phyloP scores from a whole-genome alignment of 345 rosid genomes.

The Salix suchowensis region DNA sequence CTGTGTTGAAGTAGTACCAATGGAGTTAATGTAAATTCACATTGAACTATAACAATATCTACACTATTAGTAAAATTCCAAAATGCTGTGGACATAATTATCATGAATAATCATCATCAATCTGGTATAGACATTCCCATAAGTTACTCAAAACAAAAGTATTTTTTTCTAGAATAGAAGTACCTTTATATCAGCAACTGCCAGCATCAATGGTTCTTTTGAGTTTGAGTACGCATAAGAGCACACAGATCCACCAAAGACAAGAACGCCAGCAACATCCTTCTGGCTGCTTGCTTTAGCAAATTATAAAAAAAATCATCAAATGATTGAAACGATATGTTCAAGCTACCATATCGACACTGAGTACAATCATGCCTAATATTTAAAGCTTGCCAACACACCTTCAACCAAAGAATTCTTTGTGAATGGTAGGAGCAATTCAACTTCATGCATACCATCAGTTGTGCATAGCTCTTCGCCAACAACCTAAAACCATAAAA shows the following conservation, averaged over 20 bases:
- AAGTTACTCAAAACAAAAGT: not conserved
- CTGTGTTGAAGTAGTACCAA: not conserved
- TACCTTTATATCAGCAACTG: slow-evolving; percentile 81
- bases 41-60: not conserved
- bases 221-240: slow-evolving; percentile 63
- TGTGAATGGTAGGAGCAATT: slow-evolving; percentile 67
- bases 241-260: slow-evolving; percentile 58
- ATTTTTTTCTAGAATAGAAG: not conserved
- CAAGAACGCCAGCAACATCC: slow-evolving; percentile 55
- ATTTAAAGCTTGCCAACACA: slow-evolving; percentile 24
- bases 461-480: slow-evolving; percentile 48
- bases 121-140: not conserved
- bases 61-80: not conserved
- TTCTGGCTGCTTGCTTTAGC: slow-evolving; percentile 58
- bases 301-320: slow-evolving; percentile 14
- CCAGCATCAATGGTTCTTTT: slow-evolving; percentile 78
- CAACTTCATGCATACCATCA: slow-evolving; percentile 67
- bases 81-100: not conserved
- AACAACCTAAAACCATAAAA: slow-evolving; percentile 42
- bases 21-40: not conserved
- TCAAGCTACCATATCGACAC: not conserved
- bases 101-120: not conserved
- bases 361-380: slow-evolving; percentile 5
- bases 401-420: slow-evolving; percentile 53
- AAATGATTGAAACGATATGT: slow-evolving; percentile 20